These are phyloP conservation scores for Phytophthora foliorum DNA, from an alignment of 352 stramenopile genomes.

Conservation along the genomic window DNA sequence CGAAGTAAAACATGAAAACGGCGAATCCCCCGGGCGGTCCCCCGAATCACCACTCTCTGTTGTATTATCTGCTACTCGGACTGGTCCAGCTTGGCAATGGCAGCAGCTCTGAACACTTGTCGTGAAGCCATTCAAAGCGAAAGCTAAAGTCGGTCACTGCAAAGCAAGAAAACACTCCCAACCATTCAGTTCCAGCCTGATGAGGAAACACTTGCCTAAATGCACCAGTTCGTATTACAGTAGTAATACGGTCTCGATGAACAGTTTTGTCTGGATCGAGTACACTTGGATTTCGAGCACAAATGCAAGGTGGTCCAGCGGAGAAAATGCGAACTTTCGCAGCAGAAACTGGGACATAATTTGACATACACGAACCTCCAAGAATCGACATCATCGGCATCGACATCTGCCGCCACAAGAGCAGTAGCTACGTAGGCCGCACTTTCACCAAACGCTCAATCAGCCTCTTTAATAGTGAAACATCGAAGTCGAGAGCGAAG, in stretches of 20 bases:
- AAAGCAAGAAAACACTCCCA: not conserved
- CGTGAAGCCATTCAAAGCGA: constrained; percentile 3
- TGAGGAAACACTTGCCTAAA: not conserved
- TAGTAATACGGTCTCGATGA: not conserved
- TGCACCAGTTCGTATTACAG: constrained; percentile 15
- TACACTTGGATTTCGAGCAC: constrained; percentile 39
- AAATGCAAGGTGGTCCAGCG: constrained; percentile 41
- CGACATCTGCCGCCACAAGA: not conserved
- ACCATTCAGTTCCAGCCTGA: not conserved
- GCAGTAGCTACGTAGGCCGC: constrained; percentile 4
- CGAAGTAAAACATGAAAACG: no score
- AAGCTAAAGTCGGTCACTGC: constrained; percentile 6
- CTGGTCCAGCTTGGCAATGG: no score
- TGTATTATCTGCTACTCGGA: no score
- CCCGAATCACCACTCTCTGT: no score
- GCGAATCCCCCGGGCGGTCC: no score
- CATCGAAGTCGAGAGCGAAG: constrained; percentile 6
- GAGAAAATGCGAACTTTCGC: constrained; percentile 36
- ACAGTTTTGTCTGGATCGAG: constrained; percentile 2
- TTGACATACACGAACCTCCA: constrained; percentile 3
- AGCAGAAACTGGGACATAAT: constrained; percentile 26
- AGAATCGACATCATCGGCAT: constrained; percentile 22
- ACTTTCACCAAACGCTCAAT: constrained; percentile 2
- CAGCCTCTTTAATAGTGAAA: not conserved
- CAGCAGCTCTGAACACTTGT: not conserved